These are phyloP conservation scores for Malus domestica DNA, from an alignment of 306 rosid genomes.

Conservation along the genomic window DNA sequence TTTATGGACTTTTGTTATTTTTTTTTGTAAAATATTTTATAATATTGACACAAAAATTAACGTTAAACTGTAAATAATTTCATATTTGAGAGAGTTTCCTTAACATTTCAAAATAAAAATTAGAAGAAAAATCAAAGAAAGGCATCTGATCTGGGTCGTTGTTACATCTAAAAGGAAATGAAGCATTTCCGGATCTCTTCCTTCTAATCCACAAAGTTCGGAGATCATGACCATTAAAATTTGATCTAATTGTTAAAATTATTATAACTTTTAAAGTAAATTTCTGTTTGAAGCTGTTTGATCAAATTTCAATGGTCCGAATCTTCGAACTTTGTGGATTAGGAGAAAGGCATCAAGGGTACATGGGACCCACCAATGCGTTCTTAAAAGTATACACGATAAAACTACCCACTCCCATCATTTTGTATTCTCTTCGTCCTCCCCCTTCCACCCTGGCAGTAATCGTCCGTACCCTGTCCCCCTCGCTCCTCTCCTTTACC, in stretches of 20 bases:
- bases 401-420: conserved; percentile 46
- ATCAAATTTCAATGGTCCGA: too few species aligned
- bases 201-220: too few species aligned
- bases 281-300: fast-evolving
- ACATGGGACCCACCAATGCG: conserved; percentile 16
- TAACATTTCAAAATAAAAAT: too few species aligned
- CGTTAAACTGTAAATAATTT: too few species aligned
- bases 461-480: conserved; percentile 73
- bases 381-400: conserved; percentile 35
- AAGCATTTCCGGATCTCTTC: too few species aligned
- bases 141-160: conserved; percentile 12
- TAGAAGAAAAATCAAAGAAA: neutral
- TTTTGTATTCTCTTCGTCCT: conserved; percentile 33
- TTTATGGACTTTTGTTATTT: too few species aligned
- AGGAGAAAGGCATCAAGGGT: neutral
- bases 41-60: too few species aligned
- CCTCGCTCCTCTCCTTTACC: conserved; percentile 22
- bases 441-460: conserved; percentile 65
- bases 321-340: too few species aligned
- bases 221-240: too few species aligned
- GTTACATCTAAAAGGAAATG: neutral
- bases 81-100: too few species aligned
- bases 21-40: too few species aligned
- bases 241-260: fast-evolving
- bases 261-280: too few species aligned